Evolutionary conservation across 805 yeast genomes (phyloP).

Genomic region (Ogataea neopini): DNA sequence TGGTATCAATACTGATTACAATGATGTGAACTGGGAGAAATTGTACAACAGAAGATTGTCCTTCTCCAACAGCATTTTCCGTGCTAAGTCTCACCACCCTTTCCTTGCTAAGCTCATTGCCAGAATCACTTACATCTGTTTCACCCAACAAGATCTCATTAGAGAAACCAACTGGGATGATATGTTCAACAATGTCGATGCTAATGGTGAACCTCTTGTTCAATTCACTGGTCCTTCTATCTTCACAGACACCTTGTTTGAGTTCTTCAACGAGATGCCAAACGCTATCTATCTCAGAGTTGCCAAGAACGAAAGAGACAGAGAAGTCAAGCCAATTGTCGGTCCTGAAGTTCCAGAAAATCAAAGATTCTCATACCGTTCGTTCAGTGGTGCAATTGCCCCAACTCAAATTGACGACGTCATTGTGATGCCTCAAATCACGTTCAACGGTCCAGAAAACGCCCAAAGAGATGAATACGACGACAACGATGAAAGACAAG

Average conservation of each 20-base stretch:
- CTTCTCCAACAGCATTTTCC: conserved; percentile 31
- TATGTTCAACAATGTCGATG: conserved; percentile 32
- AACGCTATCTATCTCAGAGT: conserved; percentile 32
- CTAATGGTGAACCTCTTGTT: conserved; percentile 36
- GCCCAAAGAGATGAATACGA: conserved; percentile 31
- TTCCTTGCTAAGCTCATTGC: conserved; percentile 36
- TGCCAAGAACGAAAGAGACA: conserved; percentile 34
- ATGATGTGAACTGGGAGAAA: conserved; percentile 34
- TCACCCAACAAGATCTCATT: conserved; percentile 28
- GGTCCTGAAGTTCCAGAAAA: conserved; percentile 32
- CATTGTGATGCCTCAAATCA: conserved; percentile 33
- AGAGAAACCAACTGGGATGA: conserved; percentile 32
- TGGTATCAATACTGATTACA: conserved; percentile 34
- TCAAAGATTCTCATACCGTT: conserved; percentile 31
- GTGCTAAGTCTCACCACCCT: conserved; percentile 37
- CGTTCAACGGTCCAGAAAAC: conserved; percentile 30
- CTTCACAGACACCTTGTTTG: conserved; percentile 37
- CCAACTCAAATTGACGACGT: conserved; percentile 36
- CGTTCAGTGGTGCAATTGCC: conserved; percentile 33
- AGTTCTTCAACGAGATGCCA: conserved; percentile 30
- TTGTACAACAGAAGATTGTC: conserved; percentile 35
- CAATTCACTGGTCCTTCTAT: conserved; percentile 38
- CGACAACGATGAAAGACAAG: conserved; percentile 31
- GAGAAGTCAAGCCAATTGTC: conserved; percentile 25
- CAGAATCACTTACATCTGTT: conserved; percentile 32